Evolutionary conservation across 2,329 filamentous ascomycete species (phyloP), one percentile per base, ranked within the genome.

Genomic region (Sphaerostilbella broomeana): DNA sequence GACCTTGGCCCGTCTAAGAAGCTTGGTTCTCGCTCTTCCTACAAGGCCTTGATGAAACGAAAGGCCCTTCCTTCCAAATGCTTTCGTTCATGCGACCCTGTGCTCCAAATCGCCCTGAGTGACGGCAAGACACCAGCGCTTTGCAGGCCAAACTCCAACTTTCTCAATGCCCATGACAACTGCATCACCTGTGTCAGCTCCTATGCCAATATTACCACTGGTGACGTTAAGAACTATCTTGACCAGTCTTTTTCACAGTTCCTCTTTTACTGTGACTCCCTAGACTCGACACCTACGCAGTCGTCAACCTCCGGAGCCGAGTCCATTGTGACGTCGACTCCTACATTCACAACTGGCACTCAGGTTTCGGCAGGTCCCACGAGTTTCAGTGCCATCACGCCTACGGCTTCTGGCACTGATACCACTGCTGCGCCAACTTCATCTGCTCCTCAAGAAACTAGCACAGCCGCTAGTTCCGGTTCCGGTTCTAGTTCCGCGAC

Each of bases 51-150:
- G n/a, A 43, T 43, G 12, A 70, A 70, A 51, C 65, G 70, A 22
- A 68, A 60, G 24, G 48, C 47, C 2, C 60, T 60, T 0, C 75
- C 77, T 0, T 38, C 64, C 0, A 30, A 61, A 4, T 84, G 80
- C 55, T 81, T 57, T 45, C 59, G 58, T 4, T 31, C 51, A 0
- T 84, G 80, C 55, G 70, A 79, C 46, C 62, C 66, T 20, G 67
- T 67, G 12, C 64, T 56, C 22, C 29, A 66, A 3, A 69, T 73
- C 47, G 73, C 62, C 0, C 61, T 73, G 40, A 47, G 43, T 0
- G 45, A 61, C 2, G 79, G 79, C 18, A 75, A 77, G 51, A 55
- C 52, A 0, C 44, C 61, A 0, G 47, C 31, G 0, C 65, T 81
- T 1, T 82, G 79, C 52, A 47, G 38, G 0, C 0, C 35, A 0